phyloP scores from a whole-genome alignment of 208 protist genomes.

The Naegleria lovaniensis region DNA sequence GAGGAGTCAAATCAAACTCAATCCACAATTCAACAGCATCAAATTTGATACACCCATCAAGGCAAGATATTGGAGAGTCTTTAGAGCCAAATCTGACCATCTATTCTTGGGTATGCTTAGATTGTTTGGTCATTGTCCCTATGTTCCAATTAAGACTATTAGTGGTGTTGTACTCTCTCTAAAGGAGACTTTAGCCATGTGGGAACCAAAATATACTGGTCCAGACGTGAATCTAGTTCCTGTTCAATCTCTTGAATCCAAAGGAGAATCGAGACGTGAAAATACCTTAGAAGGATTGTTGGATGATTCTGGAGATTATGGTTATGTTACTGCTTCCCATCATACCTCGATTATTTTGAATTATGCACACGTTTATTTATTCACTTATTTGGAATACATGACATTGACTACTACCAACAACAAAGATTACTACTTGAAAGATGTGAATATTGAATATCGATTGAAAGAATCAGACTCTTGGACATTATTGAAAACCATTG shows the following conservation, averaged over 20 bases:
- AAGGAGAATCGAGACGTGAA: background rate
- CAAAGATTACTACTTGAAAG: background rate
- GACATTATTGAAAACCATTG: background rate
- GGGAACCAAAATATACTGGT: background rate
- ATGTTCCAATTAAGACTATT: background rate
- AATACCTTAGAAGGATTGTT: background rate
- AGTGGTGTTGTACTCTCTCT: background rate
- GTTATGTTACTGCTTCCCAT: background rate
- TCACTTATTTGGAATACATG: background rate
- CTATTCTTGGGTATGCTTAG: background rate
- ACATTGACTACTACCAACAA: background rate
- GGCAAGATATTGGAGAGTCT: background rate
- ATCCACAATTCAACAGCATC: background rate
- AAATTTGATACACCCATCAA: background rate
- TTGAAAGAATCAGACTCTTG: background rate
- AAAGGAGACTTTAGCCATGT: background rate
- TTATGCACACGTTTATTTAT: background rate
- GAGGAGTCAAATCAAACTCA: background rate
- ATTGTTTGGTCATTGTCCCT: background rate
- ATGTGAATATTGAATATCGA: background rate
- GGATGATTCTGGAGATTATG: background rate
- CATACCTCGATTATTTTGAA: background rate
- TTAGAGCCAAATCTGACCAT: background rate
- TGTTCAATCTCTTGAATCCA: background rate
- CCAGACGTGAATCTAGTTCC: background rate